Conservation (phyloP, 306 rosid genomes). For the Canavalia gladiata region DNA sequence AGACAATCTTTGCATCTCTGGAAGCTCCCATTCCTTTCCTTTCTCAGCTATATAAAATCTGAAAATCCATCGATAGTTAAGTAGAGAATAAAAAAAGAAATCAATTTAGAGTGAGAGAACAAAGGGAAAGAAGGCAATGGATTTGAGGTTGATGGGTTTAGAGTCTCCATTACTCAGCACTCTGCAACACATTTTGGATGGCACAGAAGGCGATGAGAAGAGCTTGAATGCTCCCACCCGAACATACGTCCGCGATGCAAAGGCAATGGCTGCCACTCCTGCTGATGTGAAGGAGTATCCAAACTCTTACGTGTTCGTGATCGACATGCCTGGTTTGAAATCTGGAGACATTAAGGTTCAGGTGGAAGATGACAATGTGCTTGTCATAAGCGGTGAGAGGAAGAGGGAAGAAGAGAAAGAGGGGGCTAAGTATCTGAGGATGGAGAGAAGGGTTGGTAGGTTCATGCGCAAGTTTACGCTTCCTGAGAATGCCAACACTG, state of each 20-base stretch:
- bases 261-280: conserved; percentile 91
- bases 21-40: conserved; percentile 53
- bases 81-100: neutral
- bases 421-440: conserved; percentile 74
- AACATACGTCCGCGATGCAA: conserved; percentile 80
- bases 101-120: too few relatives aligned
- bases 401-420: conserved; percentile 91
- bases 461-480: conserved; percentile 85
- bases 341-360: conserved; percentile 90
- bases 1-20: neutral
- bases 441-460: conserved; percentile 92
- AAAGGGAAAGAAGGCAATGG: conserved; percentile 61
- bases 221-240: conserved; percentile 66
- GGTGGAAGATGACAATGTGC: conserved; percentile 89
- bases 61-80: neutral
- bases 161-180: conserved; percentile 75
- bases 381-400: conserved; percentile 82
- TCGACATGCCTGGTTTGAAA: conserved; percentile 95
- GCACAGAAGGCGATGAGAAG: conserved; percentile 62
- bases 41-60: conserved; percentile 21
- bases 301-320: conserved; percentile 68
- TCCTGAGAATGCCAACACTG: conserved; percentile 81
- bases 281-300: conserved; percentile 85
- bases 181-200: conserved; percentile 68
- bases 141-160: conserved; percentile 68